Evolutionary conservation across 73 alveolate genomes (phyloP), one percentile per base, ranked within the genome.

Genomic region (Paramecium sexaurelia): DNA sequence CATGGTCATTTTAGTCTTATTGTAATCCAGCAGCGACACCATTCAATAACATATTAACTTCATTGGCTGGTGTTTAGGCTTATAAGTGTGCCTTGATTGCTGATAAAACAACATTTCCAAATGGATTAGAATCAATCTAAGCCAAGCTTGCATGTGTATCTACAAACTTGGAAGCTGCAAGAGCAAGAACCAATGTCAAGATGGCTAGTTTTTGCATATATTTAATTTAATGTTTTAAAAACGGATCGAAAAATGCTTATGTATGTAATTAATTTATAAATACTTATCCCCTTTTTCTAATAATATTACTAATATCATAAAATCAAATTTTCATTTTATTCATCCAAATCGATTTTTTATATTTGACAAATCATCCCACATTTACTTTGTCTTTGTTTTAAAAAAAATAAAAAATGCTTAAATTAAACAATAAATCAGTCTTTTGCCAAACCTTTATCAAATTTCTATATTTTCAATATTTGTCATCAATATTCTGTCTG

Each of bases 211-310:
- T 78, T 78, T 78, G 90, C 90, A 78, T 78, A 41, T 41, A 78
- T 41, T 78, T 78, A 78, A 78, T 73, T 73, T 78, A 78, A 78
- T 78, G 73, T 29, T 78, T 78, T 78, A 78, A 78, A 78, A 78
- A 78, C 90, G 90, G 90, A 78, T 78, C 73, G 90, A 73, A 91
- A 96, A 73, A 99, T 61, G 83, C 83, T 61, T 61, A 97, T 92
- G 98, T 61, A 61, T 61, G 83, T 32, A 61, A 61, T 61, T 61
- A 61, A 26, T 61, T 61, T 26, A 61, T 61, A 61, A 61, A 26
- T 22, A 87, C 41, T 97, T 94, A 95, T 97, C 66, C 92, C 43
- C 83, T 26, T 61, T 32, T 61, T 24, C 45, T 11, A 26, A 32
- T 61, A 61, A 61, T 61, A 26, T 51, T 51, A 51, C 67, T 51